Evolutionary conservation across 2,329 filamentous ascomycete genomes (phyloP).

Genomic region (Fusarium chlamydosporum): DNA sequence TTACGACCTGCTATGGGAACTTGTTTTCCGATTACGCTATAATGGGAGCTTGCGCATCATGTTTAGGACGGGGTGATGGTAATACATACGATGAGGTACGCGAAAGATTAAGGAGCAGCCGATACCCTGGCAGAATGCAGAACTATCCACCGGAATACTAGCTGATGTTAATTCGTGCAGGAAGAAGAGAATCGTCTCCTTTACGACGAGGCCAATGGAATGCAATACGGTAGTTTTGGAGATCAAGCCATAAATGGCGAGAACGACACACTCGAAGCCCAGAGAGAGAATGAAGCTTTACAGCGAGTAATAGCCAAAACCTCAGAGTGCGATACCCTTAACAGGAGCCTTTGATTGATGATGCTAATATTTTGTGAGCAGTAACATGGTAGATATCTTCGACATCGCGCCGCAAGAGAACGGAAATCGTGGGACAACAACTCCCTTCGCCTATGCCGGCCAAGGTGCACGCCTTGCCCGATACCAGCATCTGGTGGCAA

Average conservation of each 20-base stretch:
- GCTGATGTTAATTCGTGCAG: constrained; percentile 53
- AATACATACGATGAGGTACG: constrained; percentile 70
- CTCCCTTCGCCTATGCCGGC: constrained; percentile 64
- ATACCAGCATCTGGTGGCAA: constrained; percentile 74
- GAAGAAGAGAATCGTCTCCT: constrained; percentile 71
- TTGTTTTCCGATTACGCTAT: constrained; percentile 40
- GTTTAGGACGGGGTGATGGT: constrained; percentile 66
- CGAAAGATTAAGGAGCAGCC: no score
- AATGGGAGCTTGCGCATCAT: constrained; percentile 75
- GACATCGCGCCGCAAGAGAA: constrained; percentile 71
- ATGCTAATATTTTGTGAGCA: constrained; percentile 51
- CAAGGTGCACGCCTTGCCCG: constrained; percentile 70
- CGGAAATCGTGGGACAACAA: constrained; percentile 53
- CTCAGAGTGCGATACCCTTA: constrained; percentile 66
- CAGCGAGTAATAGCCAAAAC: constrained; percentile 75
- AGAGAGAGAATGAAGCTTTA: constrained; percentile 74
- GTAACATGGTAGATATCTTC: constrained; percentile 77
- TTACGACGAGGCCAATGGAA: constrained; percentile 71
- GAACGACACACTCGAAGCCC: constrained; percentile 72
- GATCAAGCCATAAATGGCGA: constrained; percentile 68
- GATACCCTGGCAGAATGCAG: neutral
- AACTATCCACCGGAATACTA: neutral
- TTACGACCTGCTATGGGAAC: constrained; percentile 45
- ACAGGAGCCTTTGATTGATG: no score
- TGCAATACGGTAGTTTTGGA: constrained; percentile 74